Evolutionary conservation across 2,329 filamentous ascomycete species (phyloP).

Genomic region (Mycosphaerella arachidis): DNA sequence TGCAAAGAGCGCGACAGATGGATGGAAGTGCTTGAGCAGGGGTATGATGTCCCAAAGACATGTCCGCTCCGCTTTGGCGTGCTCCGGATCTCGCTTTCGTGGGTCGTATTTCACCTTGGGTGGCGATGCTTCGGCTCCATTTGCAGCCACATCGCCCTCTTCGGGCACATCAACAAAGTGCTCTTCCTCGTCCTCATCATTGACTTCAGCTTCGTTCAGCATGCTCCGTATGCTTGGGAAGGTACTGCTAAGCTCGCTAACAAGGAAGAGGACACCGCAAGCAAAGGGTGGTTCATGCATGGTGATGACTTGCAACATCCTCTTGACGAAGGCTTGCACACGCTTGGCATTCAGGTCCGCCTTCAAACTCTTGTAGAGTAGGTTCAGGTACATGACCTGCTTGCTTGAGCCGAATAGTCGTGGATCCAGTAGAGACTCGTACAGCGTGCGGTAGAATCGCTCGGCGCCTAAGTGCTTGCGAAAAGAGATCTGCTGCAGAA

Average conservation of each 20-base stretch:
- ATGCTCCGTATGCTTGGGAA: slow-evolving; percentile 79
- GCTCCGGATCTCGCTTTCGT: slow-evolving; percentile 83
- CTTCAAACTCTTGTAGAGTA: slow-evolving; percentile 83
- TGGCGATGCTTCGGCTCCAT: slow-evolving; percentile 16
- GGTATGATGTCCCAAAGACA: slow-evolving; percentile 92
- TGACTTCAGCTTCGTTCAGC: slow-evolving; percentile 73
- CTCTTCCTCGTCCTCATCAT: slow-evolving; percentile 67
- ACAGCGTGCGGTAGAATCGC: slow-evolving; percentile 89
- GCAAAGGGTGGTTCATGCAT: slow-evolving; percentile 90
- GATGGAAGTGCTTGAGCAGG: slow-evolving; percentile 79
- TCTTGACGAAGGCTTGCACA: slow-evolving; percentile 93
- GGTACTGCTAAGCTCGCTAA: slow-evolving; percentile 71
- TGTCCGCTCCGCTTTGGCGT: slow-evolving; percentile 86
- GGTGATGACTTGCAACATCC: slow-evolving; percentile 79
- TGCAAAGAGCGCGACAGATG: slow-evolving; percentile 83
- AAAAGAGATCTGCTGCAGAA: slow-evolving; percentile 87
- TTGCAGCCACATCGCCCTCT: slow-evolving; percentile 44
- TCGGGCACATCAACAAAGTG: slow-evolving; percentile 63
- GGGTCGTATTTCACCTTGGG: slow-evolving; percentile 64
- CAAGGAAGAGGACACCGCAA: slow-evolving; percentile 85
- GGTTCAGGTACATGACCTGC: slow-evolving; percentile 89
- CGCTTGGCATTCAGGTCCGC: slow-evolving; percentile 84
- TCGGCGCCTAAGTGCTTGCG: slow-evolving; percentile 78
- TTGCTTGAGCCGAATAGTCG: slow-evolving; percentile 87
- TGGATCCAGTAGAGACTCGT: slow-evolving; percentile 89